Base-by-base conservation (phyloP, 768 basidiomycete genomes). In the Stropharia rugosoannulata region DNA sequence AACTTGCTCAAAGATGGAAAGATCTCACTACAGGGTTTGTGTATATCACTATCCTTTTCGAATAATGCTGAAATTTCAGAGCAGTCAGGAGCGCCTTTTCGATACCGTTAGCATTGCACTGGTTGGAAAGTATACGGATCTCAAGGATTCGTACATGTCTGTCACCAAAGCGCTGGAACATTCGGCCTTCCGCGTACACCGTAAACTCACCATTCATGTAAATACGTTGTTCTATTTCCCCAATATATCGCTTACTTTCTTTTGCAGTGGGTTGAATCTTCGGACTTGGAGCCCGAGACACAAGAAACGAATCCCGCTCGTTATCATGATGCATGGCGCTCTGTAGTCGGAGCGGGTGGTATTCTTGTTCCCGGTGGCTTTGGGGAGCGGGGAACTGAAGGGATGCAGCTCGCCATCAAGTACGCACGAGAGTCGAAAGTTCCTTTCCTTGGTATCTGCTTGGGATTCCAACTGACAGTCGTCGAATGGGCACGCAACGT, bases 71-170 rank as follows among this genome's bases (percentile, higher is more conserved):
- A 27, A n/a, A 38, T 44, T 60, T 41, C 55, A 49, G 39, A 56
- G 32, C 60, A 98, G 96, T n/a, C 93, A 95, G 71, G 96, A 98
- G 68, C 85, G 95, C 39, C 77, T 94, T 5, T 96, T 89, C 68
- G 95, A 98, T 63, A 81, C 82, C 8, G 94, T 97, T 43, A 84
- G 83, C 43, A 90, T 99, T 59, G 93, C 89, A 18, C 79, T 99
- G 49, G 95, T 99, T 13, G 96, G 96, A 43, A 99, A 99, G 74
- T 99, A 99, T 76, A 98, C 95, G 11, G 87, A 93, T 61, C 78
- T 98, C 45, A 92, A 94, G 72, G 96, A 99, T 71, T 97, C 95
- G 25, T 99, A 99, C 70, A 98, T 98, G 93, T 94, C 91, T 27
- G 96, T 99, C 54, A 87, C 86, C 66, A 99, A 99, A 78, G 85